Evolutionary conservation across 2,329 filamentous ascomycete genomes (phyloP).

Genomic region (Aspergillus eucalypticola): DNA sequence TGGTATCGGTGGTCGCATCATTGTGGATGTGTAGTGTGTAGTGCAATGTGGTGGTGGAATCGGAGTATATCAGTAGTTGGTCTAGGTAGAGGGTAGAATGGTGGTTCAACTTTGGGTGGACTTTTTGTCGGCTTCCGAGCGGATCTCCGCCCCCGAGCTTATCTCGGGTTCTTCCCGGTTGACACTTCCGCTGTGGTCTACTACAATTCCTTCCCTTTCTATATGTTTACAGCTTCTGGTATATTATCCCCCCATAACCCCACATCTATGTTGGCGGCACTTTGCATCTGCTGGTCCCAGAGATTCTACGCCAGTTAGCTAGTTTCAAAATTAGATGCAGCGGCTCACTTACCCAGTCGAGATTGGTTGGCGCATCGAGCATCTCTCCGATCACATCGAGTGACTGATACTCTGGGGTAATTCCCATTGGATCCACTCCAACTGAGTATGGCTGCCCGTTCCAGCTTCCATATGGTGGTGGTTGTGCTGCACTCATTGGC

Average conservation of each 20-base stretch:
- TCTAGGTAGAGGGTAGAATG: neutral
- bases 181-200: neutral
- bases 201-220: neutral
- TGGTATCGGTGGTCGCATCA: constrained; percentile 6
- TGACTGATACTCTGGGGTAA: constrained; percentile 11
- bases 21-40: neutral
- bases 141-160: neutral
- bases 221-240: neutral
- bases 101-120: neutral
- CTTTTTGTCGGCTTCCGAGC: constrained; percentile 5
- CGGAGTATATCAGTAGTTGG: neutral
- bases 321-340: neutral
- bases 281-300: constrained; percentile 28
- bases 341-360: constrained; percentile 35
- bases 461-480: constrained; percentile 19
- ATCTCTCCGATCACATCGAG: constrained; percentile 37
- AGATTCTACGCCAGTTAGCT: constrained; percentile 19
- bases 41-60: neutral
- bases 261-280: neutral
- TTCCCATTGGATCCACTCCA: constrained; percentile 4
- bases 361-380: constrained; percentile 32
- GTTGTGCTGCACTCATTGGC: constrained; percentile 8
- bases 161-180: neutral
- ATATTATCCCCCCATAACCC: constrained; percentile 8
- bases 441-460: constrained; percentile 8